These are phyloP conservation scores for Calycina marina DNA, from an alignment of 2,329 filamentous ascomycete genomes.

Conservation along the genomic window DNA sequence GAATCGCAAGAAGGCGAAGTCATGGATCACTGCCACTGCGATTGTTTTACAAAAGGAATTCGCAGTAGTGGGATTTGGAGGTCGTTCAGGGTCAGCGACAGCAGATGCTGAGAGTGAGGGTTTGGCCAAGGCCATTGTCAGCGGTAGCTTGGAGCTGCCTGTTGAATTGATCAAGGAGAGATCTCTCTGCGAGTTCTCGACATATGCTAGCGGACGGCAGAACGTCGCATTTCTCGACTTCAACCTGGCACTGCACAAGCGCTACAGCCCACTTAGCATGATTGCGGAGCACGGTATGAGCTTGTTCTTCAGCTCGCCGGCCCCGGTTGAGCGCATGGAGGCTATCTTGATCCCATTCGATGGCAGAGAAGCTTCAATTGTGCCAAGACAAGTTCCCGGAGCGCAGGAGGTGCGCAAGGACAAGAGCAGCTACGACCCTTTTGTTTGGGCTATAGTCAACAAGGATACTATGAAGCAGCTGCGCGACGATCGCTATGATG, in stretches of 20 bases:
- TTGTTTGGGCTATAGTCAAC: slow-evolving; percentile 91
- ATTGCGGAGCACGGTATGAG: slow-evolving; percentile 53
- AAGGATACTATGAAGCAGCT: slow-evolving; percentile 86
- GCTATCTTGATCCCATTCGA: slow-evolving; percentile 79
- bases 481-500: slow-evolving; percentile 84
- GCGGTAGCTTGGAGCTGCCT: slow-evolving; percentile 26
- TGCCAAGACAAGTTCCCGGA: slow-evolving; percentile 47
- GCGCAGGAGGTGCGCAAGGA: slow-evolving; percentile 40
- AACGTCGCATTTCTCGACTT: slow-evolving; percentile 87
- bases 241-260: slow-evolving; percentile 25
- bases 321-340: slow-evolving; percentile 60
- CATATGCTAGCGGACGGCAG: slow-evolving; percentile 81
- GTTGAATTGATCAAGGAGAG: slow-evolving; percentile 67
- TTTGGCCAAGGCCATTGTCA: slow-evolving; percentile 24
- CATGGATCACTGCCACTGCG: slow-evolving; percentile 66
- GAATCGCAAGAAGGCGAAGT: slow-evolving; percentile 67
- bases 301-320: slow-evolving; percentile 59
- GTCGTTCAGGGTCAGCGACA: slow-evolving; percentile 30
- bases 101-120: slow-evolving; percentile 31
- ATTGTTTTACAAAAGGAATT: slow-evolving; percentile 67
- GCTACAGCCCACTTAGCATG: slow-evolving; percentile 18
- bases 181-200: slow-evolving; percentile 70
- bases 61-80: slow-evolving; percentile 68
- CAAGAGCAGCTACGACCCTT: slow-evolving; percentile 68
- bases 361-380: slow-evolving; percentile 69